Conservation (phyloP, 345 rosid genomes). For the Moringa oleifera region DNA sequence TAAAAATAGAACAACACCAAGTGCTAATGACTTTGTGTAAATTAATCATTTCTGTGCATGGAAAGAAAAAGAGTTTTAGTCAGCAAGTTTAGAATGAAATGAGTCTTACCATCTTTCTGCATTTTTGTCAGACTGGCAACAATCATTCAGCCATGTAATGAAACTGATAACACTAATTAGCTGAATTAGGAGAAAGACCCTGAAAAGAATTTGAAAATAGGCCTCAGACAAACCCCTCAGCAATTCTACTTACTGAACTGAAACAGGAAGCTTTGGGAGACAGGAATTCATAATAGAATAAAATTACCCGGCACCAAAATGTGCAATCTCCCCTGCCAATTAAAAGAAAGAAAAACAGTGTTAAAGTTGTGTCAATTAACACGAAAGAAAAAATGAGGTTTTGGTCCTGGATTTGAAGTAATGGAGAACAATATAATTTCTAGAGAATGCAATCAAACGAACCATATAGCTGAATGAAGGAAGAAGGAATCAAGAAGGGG, state of each 20-base stretch:
- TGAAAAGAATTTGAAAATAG: conserved; percentile 24
- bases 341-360: not conserved
- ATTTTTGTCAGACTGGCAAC: conserved; percentile 57
- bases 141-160: conserved; percentile 76
- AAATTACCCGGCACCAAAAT: conserved; percentile 96
- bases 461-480: conserved; percentile 74
- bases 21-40: no score
- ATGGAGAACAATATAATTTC: no score
- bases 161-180: conserved; percentile 88
- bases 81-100: not conserved
- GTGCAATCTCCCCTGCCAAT: conserved; percentile 84
- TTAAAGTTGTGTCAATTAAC: not conserved
- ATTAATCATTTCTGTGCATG: no score
- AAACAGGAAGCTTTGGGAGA: conserved; percentile 15
- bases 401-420: no score
- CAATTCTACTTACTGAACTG: no score
- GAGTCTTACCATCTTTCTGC: conserved; percentile 66
- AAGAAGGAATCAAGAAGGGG: conserved; percentile 69
- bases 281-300: conserved; percentile 19
- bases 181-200: conserved; percentile 93
- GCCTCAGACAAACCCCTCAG: conserved; percentile 1
- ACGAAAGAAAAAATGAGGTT: no score
- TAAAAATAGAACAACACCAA: not conserved
- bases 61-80: not conserved
- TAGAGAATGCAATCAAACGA: conserved; percentile 15